Conservation (phyloP, 1,139 yeast species). For the Nakaseomyces delphensis region DNA sequence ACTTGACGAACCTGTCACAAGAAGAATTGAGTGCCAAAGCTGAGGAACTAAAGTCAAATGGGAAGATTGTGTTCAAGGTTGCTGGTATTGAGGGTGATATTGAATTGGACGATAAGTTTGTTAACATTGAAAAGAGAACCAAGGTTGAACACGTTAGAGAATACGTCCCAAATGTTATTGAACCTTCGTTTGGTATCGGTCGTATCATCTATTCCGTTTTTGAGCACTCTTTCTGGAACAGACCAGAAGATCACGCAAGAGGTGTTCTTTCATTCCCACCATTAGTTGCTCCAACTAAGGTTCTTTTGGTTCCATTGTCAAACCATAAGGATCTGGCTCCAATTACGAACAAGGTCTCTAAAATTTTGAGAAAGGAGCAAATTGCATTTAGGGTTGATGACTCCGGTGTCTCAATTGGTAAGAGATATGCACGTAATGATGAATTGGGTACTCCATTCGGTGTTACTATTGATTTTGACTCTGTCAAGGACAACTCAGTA, state of each 20-base stretch:
- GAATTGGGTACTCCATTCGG: slow-evolving; percentile 99
- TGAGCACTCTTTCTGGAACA: slow-evolving; percentile 92
- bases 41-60: slow-evolving; percentile 51
- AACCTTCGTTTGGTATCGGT: slow-evolving; percentile 99
- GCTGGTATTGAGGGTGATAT: slow-evolving; percentile 53
- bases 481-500: slow-evolving; percentile 79
- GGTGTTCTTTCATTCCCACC: slow-evolving; percentile 92
- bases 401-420: slow-evolving; percentile 95
- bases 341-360: slow-evolving; percentile 58
- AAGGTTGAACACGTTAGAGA: slow-evolving; percentile 89
- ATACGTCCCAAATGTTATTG: slow-evolving; percentile 94
- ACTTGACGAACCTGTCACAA: slow-evolving; percentile 69
- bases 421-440: slow-evolving; percentile 97
- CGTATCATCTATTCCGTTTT: slow-evolving; percentile 88
- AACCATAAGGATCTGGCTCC: slow-evolving; percentile 76
- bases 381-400: slow-evolving; percentile 96
- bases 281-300: slow-evolving; percentile 95
- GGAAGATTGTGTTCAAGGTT: slow-evolving; percentile 57
- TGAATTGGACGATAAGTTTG: slow-evolving; percentile 64
- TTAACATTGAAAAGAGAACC: slow-evolving; percentile 67
- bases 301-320: slow-evolving; percentile 87
- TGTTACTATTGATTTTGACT: slow-evolving; percentile 93
- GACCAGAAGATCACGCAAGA: slow-evolving; percentile 89
- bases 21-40: slow-evolving; percentile 75
- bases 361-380: slow-evolving; percentile 65